A percentile compares a stretch with the other conserved stretches of the same genome.
These are phyloP conservation scores for Yamadazyma sp. DNA, from an alignment of 1,139 yeast genomes.

Conservation along the genomic window DNA sequence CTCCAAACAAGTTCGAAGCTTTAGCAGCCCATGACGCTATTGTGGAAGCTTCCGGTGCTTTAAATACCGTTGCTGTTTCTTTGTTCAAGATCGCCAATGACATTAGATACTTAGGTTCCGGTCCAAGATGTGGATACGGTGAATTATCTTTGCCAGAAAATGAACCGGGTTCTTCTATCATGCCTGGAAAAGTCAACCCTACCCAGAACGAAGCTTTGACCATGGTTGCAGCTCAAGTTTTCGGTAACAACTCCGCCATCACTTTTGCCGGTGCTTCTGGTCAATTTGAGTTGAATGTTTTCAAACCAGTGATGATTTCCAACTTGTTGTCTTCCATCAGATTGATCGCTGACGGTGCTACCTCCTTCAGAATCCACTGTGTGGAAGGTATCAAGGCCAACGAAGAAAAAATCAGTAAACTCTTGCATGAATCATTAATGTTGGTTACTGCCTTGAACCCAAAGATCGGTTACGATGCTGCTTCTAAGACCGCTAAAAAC, in stretches of 20 bases:
- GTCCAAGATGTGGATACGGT: conserved; percentile 99
- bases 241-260: conserved; percentile 93
- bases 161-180: conserved; percentile 98
- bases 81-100: conserved; percentile 96
- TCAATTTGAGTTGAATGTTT: conserved; percentile 96
- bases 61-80: conserved; percentile 91
- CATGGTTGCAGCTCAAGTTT: conserved; percentile 96
- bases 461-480: conserved; percentile 95
- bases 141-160: conserved; percentile 94
- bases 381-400: conserved; percentile 94
- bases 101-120: conserved; percentile 96
- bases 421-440: conserved; percentile 93
- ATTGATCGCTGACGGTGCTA: conserved; percentile 82
- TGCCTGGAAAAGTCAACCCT: conserved; percentile 99
- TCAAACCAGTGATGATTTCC: conserved; percentile 93
- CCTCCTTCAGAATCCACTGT: conserved; percentile 90
- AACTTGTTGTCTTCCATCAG: conserved; percentile 87
- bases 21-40: conserved; percentile 98
- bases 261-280: conserved; percentile 98
- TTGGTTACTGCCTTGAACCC: conserved; percentile 98
- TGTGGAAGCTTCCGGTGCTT: conserved; percentile 96
- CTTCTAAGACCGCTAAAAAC: conserved; percentile 96
- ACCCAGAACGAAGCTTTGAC: conserved; percentile 98
- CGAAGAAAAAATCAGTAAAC: conserved; percentile 79
- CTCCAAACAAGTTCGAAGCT: conserved; percentile 98